Evolutionary conservation across 169 alveolate genomes (phyloP).

Genomic region (Eimeria falciformis): DNA sequence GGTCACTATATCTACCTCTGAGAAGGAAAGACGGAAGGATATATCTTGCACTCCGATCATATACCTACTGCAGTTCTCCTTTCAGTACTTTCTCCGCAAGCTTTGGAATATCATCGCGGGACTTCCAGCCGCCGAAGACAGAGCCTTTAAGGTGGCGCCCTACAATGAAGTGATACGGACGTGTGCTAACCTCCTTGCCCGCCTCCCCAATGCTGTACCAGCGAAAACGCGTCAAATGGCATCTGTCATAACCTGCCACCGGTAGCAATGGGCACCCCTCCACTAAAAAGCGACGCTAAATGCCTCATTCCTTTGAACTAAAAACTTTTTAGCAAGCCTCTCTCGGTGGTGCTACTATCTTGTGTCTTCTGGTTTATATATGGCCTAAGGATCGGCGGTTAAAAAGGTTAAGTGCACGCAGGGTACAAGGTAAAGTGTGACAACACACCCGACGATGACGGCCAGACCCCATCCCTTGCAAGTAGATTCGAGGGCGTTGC

Average conservation of each 20-base stretch:
- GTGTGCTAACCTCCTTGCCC: constrained; percentile 87
- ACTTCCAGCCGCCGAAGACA: constrained; percentile 91
- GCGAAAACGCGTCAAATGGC: not conserved
- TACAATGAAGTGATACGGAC: constrained; percentile 90
- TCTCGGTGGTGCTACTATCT: too few species aligned
- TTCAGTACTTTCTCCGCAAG: constrained; percentile 84
- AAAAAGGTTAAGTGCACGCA: too few species aligned
- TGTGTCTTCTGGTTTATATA: too few species aligned
- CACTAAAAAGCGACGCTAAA: too few species aligned
- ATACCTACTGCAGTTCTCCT: constrained; percentile 63
- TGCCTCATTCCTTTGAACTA: too few species aligned
- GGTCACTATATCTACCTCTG: not conserved
- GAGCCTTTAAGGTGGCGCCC: constrained; percentile 93
- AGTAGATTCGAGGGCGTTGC: constrained; percentile 85
- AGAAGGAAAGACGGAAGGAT: too few species aligned
- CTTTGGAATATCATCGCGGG: constrained; percentile 88
- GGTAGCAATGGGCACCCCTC: too few species aligned
- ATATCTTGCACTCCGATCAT: too few species aligned
- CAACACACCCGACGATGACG: constrained; percentile 86
- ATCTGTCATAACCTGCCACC: too few species aligned
- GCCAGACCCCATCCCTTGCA: constrained; percentile 89
- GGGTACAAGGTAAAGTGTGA: too few species aligned
- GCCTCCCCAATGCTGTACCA: constrained; percentile 66
- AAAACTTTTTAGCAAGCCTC: too few species aligned
- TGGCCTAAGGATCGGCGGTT: too few species aligned